Evolutionary conservation across 2,329 filamentous ascomycete genomes (phyloP).

Genomic region (Arthrocladium fulminans): DNA sequence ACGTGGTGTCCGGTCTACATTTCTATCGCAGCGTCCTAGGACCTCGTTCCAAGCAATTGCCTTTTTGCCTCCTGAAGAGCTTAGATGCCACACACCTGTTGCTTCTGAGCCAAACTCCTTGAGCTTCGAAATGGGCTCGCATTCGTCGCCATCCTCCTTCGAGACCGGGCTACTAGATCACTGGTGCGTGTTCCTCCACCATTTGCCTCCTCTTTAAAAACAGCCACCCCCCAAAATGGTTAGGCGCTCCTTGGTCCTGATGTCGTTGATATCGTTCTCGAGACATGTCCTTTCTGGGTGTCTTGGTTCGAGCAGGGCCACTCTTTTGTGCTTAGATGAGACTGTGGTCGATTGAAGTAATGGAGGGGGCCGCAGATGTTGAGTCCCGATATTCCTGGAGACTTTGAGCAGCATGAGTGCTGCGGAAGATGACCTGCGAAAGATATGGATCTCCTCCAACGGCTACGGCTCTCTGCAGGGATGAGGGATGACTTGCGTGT

Average conservation of each 20-base stretch:
- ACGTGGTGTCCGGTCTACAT: not conserved
- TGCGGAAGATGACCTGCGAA: constrained; percentile 76
- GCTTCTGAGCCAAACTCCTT: constrained; percentile 22
- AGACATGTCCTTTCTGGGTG: constrained; percentile 68
- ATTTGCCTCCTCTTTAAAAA: constrained; percentile 56
- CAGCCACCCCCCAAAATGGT: constrained; percentile 76
- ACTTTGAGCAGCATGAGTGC: constrained; percentile 63
- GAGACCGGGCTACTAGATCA: too few species aligned
- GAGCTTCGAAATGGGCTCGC: constrained; percentile 23
- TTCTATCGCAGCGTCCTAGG: not conserved
- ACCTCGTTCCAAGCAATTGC: not conserved
- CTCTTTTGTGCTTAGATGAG: constrained; percentile 61
- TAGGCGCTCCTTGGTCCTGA: constrained; percentile 74
- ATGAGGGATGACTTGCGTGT: constrained; percentile 62
- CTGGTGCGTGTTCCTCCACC: too few species aligned
- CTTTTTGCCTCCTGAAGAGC: constrained; percentile 1
- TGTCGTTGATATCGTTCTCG: constrained; percentile 63
- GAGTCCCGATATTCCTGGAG: constrained; percentile 35
- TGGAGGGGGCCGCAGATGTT: constrained; percentile 33
- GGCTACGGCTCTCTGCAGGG: constrained; percentile 69
- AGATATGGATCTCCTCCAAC: constrained; percentile 58
- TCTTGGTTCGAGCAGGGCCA: constrained; percentile 64
- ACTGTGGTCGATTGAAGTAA: constrained; percentile 71
- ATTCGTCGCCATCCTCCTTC: too few species aligned
- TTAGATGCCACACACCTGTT: constrained; percentile 12